Percentiles rank a stretch among this genome's conserved stretches.
These are phyloP conservation scores for Eucalyptus decipiens DNA, from an alignment of 345 rosid species.

Conservation along the genomic window DNA sequence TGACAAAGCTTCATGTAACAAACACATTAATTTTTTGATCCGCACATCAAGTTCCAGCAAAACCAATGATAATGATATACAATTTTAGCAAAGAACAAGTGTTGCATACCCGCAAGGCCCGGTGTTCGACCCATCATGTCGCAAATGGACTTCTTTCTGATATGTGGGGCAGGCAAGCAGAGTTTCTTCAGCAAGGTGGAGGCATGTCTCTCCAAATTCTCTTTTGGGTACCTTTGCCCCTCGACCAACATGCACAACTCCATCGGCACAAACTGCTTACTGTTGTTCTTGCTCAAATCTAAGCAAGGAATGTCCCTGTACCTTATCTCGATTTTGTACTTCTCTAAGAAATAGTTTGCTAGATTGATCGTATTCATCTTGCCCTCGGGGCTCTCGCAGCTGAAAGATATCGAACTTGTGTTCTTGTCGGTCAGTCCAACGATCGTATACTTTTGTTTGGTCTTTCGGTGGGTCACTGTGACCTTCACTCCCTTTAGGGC, in stretches of 20 bases:
- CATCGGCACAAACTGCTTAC: slow-evolving; percentile 60
- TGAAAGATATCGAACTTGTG: slow-evolving; percentile 23
- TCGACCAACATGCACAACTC: slow-evolving; percentile 65
- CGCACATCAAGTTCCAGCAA: neutral
- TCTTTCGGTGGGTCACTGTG: slow-evolving; percentile 45
- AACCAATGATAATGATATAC: neutral
- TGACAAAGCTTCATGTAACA: neutral
- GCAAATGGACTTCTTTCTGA: slow-evolving; percentile 28
- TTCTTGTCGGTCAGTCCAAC: slow-evolving; percentile 32
- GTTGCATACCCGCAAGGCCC: slow-evolving; percentile 74
- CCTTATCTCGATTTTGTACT: slow-evolving; percentile 30
- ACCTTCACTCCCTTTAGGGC: slow-evolving; percentile 48
- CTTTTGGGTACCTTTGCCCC: slow-evolving; percentile 83
- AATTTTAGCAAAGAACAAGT: neutral
- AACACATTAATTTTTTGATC: neutral
- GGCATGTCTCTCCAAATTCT: slow-evolving; percentile 26
- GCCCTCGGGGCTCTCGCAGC: slow-evolving; percentile 29
- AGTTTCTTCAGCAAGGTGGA: slow-evolving; percentile 21
- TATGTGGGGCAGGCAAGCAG: slow-evolving; percentile 38
- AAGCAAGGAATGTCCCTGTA: slow-evolving; percentile 52
- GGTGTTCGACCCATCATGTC: slow-evolving; percentile 22
- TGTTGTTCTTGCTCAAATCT: slow-evolving; percentile 46
- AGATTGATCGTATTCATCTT: slow-evolving; percentile 7
- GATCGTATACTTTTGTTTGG: slow-evolving; percentile 50
- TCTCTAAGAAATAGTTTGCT: slow-evolving; percentile 53